Conservation (phyloP, 2,329 filamentous ascomycete genomes). For the Xylaria sp. region DNA sequence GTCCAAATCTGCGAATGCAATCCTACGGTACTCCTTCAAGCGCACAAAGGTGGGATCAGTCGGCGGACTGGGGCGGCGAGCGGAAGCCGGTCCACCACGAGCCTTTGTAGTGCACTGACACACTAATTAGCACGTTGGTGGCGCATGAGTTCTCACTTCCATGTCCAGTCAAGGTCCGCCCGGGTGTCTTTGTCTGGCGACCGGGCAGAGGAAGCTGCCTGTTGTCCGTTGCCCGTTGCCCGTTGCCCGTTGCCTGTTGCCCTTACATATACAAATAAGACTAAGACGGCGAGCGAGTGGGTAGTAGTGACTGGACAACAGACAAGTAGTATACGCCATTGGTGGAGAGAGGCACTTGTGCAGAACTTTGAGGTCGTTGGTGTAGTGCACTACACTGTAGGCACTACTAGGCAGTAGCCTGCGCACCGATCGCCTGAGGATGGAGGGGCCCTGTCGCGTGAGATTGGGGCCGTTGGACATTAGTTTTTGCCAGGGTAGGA, state of each 20-base stretch:
- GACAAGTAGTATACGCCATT: no score
- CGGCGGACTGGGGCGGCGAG: constrained; percentile 12
- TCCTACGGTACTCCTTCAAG: constrained; percentile 15
- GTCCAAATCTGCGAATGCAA: constrained; percentile 28
- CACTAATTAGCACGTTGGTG: neutral
- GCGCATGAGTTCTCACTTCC: neutral
- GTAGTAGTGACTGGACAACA: no score
- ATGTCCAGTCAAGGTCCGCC: neutral
- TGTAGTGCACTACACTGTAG: no score
- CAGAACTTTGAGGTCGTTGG: no score
- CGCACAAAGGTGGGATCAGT: constrained; percentile 15
- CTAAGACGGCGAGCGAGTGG: no score
- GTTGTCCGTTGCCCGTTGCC: no score
- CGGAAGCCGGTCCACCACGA: constrained; percentile 14
- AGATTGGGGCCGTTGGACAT: constrained; percentile 25
- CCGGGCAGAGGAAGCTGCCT: neutral
- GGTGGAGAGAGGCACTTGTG: no score
- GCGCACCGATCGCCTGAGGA: no score
- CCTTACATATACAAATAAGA: no score
- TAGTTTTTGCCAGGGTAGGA: constrained; percentile 8
- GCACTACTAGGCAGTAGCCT: no score
- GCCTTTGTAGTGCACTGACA: neutral
- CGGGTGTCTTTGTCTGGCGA: neutral
- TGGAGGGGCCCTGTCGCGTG: no score
- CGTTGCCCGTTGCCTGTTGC: no score